Evolutionary conservation across 2,329 filamentous ascomycete species (phyloP).

Genomic region (Phaeophleospora eucalypticola): DNA sequence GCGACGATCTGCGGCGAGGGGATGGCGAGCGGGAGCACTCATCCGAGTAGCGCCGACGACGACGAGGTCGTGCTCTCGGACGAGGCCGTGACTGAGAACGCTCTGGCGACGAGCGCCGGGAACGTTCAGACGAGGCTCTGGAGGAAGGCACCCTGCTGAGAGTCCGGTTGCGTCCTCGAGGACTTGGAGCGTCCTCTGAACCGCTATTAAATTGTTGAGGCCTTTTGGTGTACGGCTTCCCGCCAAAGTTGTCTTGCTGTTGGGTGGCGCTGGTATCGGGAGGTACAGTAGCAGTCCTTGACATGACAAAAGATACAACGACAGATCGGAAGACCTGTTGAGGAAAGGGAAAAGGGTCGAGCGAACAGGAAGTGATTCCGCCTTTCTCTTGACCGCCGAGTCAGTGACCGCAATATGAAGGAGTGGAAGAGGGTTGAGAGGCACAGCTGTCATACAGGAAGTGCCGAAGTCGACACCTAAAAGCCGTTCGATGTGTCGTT

Average conservation of each 20-base stretch:
- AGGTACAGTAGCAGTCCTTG: background rate
- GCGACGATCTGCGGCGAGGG: slow-evolving; percentile 3
- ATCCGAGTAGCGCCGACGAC: slow-evolving; percentile 3
- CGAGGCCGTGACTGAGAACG: background rate
- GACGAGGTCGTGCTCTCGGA: background rate
- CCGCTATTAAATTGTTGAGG: background rate
- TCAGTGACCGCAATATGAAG: background rate
- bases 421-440: background rate
- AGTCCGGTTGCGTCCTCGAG: background rate
- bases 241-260: background rate
- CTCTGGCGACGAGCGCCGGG: background rate
- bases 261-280: background rate
- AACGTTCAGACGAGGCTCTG: background rate
- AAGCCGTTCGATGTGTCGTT: background rate
- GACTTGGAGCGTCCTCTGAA: background rate
- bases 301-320: background rate
- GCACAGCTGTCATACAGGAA: background rate
- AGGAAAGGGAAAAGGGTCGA: background rate
- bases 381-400: background rate
- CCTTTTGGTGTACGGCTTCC: background rate
- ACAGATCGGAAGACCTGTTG: background rate
- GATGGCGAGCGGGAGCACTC: slow-evolving; percentile 12
- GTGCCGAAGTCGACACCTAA: background rate
- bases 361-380: background rate
- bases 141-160: background rate